These are phyloP conservation scores for Limnanthes douglasii DNA, from an alignment of 345 rosid species.

Conservation along the genomic window DNA sequence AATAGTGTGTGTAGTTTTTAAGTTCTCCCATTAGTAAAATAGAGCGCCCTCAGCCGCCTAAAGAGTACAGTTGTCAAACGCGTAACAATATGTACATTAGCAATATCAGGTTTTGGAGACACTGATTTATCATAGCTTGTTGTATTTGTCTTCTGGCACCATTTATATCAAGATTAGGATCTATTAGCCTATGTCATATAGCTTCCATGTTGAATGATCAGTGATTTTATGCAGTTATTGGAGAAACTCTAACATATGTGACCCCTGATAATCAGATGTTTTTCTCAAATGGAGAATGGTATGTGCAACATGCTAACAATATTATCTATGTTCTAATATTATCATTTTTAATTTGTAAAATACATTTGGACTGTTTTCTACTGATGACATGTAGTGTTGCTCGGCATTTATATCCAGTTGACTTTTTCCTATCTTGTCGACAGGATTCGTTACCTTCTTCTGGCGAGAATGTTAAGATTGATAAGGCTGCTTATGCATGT, in stretches of 20 bases:
- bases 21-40: no score
- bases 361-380: slow-evolving; percentile 2
- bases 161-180: no score
- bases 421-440: slow-evolving; percentile 7
- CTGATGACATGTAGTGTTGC: no score
- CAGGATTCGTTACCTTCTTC: slow-evolving; percentile 98
- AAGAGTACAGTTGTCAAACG: no score
- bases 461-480: slow-evolving; percentile 87
- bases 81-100: no score
- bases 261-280: slow-evolving; percentile 47
- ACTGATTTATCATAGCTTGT: no score
- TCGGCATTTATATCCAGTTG: no score
- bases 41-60: no score
- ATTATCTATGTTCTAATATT: neutral
- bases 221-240: slow-evolving; percentile 58
- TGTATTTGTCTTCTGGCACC: no score
- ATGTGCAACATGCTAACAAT: slow-evolving; percentile 11
- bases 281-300: slow-evolving; percentile 97
- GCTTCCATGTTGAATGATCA: slow-evolving; percentile 7
- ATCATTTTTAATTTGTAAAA: neutral
- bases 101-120: no score
- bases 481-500: slow-evolving; percentile 83
- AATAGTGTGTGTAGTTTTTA: no score
- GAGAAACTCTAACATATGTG: slow-evolving; percentile 80
- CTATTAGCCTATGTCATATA: neutral